These are phyloP conservation scores for Lepidopterella palustris DNA, from an alignment of 495 filamentous ascomycete species.

Conservation along the genomic window DNA sequence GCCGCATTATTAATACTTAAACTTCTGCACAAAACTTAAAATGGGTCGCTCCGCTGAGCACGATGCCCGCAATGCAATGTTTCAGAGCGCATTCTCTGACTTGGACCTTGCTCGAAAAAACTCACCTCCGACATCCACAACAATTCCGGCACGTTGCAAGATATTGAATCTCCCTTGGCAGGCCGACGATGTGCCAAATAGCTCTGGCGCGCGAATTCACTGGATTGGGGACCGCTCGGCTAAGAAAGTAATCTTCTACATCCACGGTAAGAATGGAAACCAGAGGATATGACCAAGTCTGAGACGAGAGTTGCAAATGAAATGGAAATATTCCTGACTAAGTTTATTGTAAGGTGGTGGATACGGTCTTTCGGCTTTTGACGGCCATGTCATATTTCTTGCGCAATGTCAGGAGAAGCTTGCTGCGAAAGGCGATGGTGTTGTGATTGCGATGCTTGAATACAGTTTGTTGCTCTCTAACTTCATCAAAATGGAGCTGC, in stretches of 20 bases:
- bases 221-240: background rate
- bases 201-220: background rate
- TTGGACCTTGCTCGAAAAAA: background rate
- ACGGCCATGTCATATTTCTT: background rate
- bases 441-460: background rate
- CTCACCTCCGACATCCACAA: background rate
- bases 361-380: background rate
- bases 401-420: background rate
- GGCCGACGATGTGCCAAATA: background rate
- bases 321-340: background rate
- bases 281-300: background rate
- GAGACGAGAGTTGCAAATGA: background rate
- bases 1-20: no score
- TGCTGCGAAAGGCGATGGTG: background rate
- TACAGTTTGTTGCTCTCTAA: background rate
- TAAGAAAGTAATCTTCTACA: background rate
- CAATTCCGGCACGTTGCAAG: background rate
- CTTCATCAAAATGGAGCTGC: background rate
- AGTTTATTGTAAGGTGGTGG: background rate
- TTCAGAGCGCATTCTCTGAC: background rate
- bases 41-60: background rate
- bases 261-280: background rate
- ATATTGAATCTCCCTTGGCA: background rate
- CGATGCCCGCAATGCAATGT: background rate
- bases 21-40: no score